Evolutionary conservation across 169 alveolate genomes (phyloP).

Genomic region (Babesia gibsoni): DNA sequence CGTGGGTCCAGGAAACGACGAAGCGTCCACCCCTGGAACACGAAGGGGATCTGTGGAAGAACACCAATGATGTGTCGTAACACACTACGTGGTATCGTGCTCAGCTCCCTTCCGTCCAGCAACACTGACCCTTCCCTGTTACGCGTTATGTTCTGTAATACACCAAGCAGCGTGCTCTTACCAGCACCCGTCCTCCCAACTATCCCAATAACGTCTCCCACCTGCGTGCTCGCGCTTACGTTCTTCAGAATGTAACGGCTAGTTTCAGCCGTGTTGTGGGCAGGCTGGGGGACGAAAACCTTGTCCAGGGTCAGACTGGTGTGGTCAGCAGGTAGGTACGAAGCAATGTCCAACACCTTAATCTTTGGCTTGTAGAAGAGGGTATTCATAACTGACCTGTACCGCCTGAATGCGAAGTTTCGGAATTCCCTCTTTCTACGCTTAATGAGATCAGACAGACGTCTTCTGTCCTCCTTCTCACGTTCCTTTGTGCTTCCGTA

Average conservation of each 20-base stretch:
- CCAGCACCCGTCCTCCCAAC: slow-evolving; percentile 67
- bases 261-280: not conserved
- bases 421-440: slow-evolving; percentile 23
- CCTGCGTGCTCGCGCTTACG: slow-evolving; percentile 21
- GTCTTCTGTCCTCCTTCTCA: not conserved
- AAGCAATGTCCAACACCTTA: not conserved
- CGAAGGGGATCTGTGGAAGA: slow-evolving; percentile 55
- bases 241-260: slow-evolving; percentile 4
- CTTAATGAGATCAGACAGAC: not conserved
- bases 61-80: slow-evolving; percentile 45
- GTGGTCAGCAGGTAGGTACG: slow-evolving; percentile 20
- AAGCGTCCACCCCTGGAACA: slow-evolving; percentile 62
- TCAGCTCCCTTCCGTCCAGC: slow-evolving; percentile 60
- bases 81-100: slow-evolving; percentile 28
- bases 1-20: slow-evolving; percentile 63
- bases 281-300: not conserved
- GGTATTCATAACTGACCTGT: slow-evolving; percentile 11
- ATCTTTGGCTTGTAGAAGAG: slow-evolving; percentile 9
- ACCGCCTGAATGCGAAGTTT: not conserved
- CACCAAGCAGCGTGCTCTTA: slow-evolving; percentile 47
- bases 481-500: not conserved
- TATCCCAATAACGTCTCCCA: slow-evolving; percentile 42
- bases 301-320: not conserved
- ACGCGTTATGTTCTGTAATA: slow-evolving; percentile 16
- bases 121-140: slow-evolving; percentile 45